A percentile compares a stretch with the other conserved stretches of the same genome.
Evolutionary conservation across 306 rosid species (phyloP).

Genomic region (Leucaena leucocephala): DNA sequence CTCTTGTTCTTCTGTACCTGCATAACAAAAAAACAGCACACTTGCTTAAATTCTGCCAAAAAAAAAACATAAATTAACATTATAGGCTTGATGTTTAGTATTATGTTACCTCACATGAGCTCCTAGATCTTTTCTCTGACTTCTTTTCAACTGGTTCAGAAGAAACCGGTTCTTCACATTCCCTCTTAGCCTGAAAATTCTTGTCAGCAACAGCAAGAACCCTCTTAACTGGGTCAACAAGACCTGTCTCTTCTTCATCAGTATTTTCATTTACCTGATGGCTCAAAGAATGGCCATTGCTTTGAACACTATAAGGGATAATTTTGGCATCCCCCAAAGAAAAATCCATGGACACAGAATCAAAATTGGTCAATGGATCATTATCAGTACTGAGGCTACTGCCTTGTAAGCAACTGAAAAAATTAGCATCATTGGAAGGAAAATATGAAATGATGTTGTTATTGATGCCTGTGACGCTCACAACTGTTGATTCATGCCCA

Average conservation of each 20-base stretch:
- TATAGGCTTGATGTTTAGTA: not conserved
- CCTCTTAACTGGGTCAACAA: constrained; percentile 23
- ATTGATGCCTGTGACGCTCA: constrained; percentile 33
- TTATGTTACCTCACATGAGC: constrained; percentile 54
- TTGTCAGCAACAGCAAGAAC: constrained; percentile 40
- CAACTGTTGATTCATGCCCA: constrained; percentile 39
- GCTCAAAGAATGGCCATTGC: constrained; percentile 27
- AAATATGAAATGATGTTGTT: constrained; percentile 43
- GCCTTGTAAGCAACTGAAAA: constrained; percentile 38
- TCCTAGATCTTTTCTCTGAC: constrained; percentile 55
- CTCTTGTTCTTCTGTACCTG: constrained; percentile 54
- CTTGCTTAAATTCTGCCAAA: not conserved
- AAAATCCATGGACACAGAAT: constrained; percentile 35
- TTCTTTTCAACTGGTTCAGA: constrained; percentile 42
- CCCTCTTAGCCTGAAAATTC: constrained; percentile 31
- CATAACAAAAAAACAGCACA: not conserved
- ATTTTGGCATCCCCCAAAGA: constrained; percentile 38
- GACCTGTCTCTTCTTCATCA: constrained; percentile 44
- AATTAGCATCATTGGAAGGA: constrained; percentile 47
- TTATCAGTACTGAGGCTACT: constrained; percentile 31
- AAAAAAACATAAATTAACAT: not conserved
- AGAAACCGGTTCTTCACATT: constrained; percentile 34
- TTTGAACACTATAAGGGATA: constrained; percentile 38
- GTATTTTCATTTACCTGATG: constrained; percentile 21
- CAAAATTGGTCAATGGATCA: constrained; percentile 39